Conservation (phyloP, 352 stramenopile genomes). For the Phytophthora citrophthora region DNA sequence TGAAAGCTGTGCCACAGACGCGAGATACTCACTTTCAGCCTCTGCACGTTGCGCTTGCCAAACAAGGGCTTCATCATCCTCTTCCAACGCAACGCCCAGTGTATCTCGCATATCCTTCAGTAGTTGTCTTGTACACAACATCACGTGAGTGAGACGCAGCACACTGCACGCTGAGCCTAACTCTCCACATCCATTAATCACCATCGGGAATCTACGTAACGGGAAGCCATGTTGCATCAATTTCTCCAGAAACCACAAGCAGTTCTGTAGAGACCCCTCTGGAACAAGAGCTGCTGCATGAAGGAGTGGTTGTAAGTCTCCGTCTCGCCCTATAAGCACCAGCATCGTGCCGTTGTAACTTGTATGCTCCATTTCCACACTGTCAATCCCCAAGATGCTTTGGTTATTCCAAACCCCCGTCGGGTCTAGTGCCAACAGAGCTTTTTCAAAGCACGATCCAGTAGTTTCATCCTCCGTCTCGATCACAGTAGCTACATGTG, state of each 20-base stretch:
- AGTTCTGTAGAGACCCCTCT: conserved; percentile 33
- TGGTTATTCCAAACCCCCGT: conserved; percentile 49
- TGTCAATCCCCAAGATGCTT: conserved; percentile 47
- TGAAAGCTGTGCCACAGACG: conserved; percentile 31
- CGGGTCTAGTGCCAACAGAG: conserved; percentile 49
- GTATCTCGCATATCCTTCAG: conserved; percentile 38
- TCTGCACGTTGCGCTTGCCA: conserved; percentile 51
- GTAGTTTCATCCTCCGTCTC: conserved; percentile 30
- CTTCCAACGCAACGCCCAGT: conserved; percentile 19
- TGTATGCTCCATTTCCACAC: conserved; percentile 34
- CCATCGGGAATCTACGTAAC: conserved; percentile 46
- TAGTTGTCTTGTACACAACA: conserved; percentile 47
- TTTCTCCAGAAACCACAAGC: conserved; percentile 53
- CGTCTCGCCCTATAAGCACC: conserved; percentile 45
- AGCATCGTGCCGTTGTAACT: conserved; percentile 42
- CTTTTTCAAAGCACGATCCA: conserved; percentile 32
- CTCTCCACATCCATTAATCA: conserved; percentile 36
- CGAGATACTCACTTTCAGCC: conserved; percentile 45
- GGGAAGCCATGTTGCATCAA: conserved; percentile 54
- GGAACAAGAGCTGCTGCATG: conserved; percentile 50
- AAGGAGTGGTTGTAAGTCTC: conserved; percentile 42
- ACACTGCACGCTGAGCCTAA: conserved; percentile 25
- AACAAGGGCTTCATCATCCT: conserved; percentile 39
- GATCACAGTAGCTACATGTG: conserved; percentile 37
- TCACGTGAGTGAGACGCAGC: conserved; percentile 39